These are phyloP conservation scores for Pilatotrama ljubarskyi DNA, from an alignment of 768 basidiomycete genomes.

Conservation along the genomic window DNA sequence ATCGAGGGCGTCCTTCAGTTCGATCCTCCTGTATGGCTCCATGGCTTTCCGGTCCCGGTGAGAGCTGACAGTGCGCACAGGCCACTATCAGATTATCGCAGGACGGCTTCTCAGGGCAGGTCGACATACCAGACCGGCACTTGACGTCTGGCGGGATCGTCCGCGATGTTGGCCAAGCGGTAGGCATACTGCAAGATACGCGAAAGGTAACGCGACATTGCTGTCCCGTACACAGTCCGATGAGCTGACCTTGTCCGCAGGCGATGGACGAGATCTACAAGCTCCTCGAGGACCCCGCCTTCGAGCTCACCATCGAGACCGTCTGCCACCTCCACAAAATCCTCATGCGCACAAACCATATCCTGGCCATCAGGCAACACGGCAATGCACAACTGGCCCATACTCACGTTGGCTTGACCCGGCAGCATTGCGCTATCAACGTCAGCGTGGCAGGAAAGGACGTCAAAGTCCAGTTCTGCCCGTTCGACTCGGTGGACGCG, in stretches of 20 bases:
- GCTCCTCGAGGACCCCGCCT: slow-evolving; percentile 1
- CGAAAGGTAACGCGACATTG: neutral
- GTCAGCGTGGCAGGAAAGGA: slow-evolving; percentile 9
- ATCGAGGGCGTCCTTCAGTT: slow-evolving; percentile 11
- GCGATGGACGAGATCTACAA: slow-evolving; percentile 17
- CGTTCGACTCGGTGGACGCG: slow-evolving; percentile 17
- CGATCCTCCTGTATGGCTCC: slow-evolving; percentile 3
- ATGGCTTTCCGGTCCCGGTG: neutral
- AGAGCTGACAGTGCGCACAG: neutral
- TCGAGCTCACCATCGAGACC: slow-evolving; percentile 8
- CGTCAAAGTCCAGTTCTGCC: slow-evolving; percentile 18
- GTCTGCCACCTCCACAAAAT: slow-evolving; percentile 14
- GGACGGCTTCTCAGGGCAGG: neutral
- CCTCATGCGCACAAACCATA: slow-evolving; percentile 17
- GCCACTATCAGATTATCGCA: neutral
- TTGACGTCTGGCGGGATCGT: slow-evolving; percentile 5
- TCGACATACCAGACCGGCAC: neutral
- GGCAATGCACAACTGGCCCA: neutral
- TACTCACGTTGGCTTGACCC: slow-evolving; percentile 12
- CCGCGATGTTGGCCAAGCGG: slow-evolving; percentile 4
- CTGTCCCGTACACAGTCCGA: no score
- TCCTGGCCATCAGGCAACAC: slow-evolving; percentile 6
- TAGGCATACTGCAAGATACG: slow-evolving; percentile 11
- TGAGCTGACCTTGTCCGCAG: neutral
- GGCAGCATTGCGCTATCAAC: slow-evolving; percentile 12